A percentile compares a stretch with the other conserved stretches of the same genome.
Evolutionary conservation across 768 basidiomycete species (phyloP).

Genomic region (Imleria badia): DNA sequence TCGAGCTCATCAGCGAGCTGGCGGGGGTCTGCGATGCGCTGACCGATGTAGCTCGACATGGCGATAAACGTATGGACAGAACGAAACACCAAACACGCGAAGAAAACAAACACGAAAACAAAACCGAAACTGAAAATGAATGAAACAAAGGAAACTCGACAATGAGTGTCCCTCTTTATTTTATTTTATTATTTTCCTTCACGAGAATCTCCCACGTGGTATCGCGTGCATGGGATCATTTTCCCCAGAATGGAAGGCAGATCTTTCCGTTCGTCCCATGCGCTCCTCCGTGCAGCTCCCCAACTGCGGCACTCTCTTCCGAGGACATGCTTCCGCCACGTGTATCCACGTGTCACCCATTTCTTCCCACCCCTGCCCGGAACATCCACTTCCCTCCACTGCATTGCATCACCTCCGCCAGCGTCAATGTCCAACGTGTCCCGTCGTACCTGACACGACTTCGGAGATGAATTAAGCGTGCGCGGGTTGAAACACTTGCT

Average conservation of each 20-base stretch:
- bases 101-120: neutral
- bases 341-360: slow-evolving; percentile 17
- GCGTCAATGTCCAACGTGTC: no score
- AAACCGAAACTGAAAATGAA: neutral
- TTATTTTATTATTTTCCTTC: slow-evolving; percentile 5
- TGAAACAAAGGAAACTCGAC: neutral
- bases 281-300: neutral
- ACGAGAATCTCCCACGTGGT: slow-evolving; percentile 24
- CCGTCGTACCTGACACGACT: neutral
- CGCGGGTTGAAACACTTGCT: neutral
- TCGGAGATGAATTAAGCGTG: slow-evolving; percentile 16
- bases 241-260: neutral
- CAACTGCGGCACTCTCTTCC: neutral
- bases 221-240: slow-evolving; percentile 22
- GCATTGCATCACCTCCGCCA: no score
- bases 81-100: neutral
- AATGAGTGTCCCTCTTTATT: slow-evolving; percentile 6
- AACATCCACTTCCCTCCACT: no score
- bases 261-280: neutral
- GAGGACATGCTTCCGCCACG: slow-evolving; percentile 12
- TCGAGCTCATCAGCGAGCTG: slow-evolving; percentile 28
- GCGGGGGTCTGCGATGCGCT: slow-evolving; percentile 31
- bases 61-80: slow-evolving; percentile 19
- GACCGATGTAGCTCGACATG: slow-evolving; percentile 22
- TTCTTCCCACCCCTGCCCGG: neutral